Evolutionary conservation across 202 grass and related monocot genomes (phyloP).

Genomic region (Elaeis oleifera): DNA sequence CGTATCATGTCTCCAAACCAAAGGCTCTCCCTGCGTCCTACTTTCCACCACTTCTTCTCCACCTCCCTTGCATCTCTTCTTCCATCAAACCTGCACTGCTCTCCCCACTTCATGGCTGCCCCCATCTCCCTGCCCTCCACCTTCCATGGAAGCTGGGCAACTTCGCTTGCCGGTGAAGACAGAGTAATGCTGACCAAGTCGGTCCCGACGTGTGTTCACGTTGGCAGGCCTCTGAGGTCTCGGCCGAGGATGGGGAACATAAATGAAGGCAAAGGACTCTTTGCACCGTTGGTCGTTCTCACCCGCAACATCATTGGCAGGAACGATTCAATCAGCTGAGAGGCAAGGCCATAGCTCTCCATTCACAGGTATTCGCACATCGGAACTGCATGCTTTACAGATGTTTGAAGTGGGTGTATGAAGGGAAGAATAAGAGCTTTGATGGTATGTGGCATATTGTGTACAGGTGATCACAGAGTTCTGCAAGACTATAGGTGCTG

Average conservation of each 20-base stretch:
- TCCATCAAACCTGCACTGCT: not conserved
- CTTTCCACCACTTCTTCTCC: not conserved
- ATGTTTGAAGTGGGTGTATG: too few species aligned
- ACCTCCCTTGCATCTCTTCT: not conserved
- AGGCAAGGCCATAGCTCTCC: conserved; percentile 90
- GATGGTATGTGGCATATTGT: too few species aligned
- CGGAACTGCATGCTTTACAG: not conserved
- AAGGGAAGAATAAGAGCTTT: too few species aligned
- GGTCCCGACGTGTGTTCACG: conserved; percentile 14
- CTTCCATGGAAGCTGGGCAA: conserved; percentile 52
- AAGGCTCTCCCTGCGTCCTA: too few species aligned
- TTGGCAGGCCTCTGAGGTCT: conserved; percentile 27
- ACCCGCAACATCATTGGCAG: conserved; percentile 72
- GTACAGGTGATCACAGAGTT: conserved; percentile 79
- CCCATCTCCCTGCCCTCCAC: conserved; percentile 16
- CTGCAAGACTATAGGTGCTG: conserved; percentile 84
- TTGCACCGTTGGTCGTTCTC: conserved; percentile 65
- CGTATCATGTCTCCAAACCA: too few species aligned
- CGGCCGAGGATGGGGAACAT: conserved; percentile 82
- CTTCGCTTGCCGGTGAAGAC: conserved; percentile 51
- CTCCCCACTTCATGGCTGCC: conserved; percentile 27
- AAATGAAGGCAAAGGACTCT: conserved; percentile 86
- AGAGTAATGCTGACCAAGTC: conserved; percentile 16
- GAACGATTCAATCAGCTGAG: conserved; percentile 93
- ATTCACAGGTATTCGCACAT: conserved; percentile 55